Percentiles rank a stretch among this genome's conserved stretches.
Evolutionary conservation across 2,329 filamentous ascomycete genomes (phyloP).

Genomic region (Tolypocladium tropicale): DNA sequence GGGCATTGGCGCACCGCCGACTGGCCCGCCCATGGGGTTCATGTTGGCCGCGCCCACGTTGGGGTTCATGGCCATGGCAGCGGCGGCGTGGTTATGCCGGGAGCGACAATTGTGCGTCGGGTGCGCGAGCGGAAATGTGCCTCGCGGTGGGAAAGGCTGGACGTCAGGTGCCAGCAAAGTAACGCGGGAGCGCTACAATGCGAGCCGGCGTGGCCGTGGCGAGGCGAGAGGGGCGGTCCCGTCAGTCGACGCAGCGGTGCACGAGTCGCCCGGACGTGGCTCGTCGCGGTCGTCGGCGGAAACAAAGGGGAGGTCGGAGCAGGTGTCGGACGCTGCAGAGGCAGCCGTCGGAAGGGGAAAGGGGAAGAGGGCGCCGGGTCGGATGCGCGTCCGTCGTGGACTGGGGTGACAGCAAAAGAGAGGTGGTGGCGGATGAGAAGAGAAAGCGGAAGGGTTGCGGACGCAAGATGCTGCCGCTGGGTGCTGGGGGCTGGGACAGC

Average conservation of each 20-base stretch:
- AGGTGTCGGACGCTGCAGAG: background rate
- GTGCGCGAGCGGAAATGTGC: slow-evolving; percentile 12
- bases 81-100: slow-evolving; percentile 7
- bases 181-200: slow-evolving; percentile 15
- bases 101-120: slow-evolving; percentile 12
- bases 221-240: slow-evolving; percentile 14
- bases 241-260: slow-evolving; percentile 1
- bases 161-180: slow-evolving; percentile 19
- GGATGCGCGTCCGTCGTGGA: slow-evolving; percentile 3
- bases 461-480: background rate
- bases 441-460: slow-evolving; percentile 3
- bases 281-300: slow-evolving; percentile 4
- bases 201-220: slow-evolving; percentile 22
- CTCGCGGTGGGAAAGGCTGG: background rate
- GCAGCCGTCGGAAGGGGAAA: background rate
- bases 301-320: slow-evolving; percentile 5
- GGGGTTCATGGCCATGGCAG: slow-evolving; percentile 40
- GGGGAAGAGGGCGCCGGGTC: background rate
- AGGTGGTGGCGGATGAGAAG: slow-evolving; percentile 5
- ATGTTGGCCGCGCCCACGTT: slow-evolving; percentile 59
- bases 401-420: slow-evolving; percentile 5
- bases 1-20: slow-evolving; percentile 48
- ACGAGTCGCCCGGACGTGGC: slow-evolving; percentile 5
- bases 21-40: slow-evolving; percentile 57
- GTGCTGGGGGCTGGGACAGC: slow-evolving; percentile 9